Percentiles rank a stretch among this genome's conserved stretches.
Evolutionary conservation across 257 asterid species (phyloP).

Genomic region (Lycium barbarum): DNA sequence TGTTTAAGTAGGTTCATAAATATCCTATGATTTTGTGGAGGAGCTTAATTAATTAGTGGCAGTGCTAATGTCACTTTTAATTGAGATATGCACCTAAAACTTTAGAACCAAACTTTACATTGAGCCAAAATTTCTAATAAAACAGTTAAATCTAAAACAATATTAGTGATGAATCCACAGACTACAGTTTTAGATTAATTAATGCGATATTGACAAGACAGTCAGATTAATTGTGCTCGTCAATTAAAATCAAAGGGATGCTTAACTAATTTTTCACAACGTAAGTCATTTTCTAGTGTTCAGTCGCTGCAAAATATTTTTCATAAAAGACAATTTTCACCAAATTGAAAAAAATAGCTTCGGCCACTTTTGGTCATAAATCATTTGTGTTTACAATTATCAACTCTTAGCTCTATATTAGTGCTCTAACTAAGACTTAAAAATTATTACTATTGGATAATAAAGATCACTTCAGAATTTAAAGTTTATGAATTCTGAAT

Average conservation of each 20-base stretch:
- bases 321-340: neutral
- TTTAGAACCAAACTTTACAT: neutral
- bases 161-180: neutral
- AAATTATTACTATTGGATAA: neutral
- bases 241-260: neutral
- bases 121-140: neutral
- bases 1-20: neutral
- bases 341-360: neutral
- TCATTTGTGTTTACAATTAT: neutral
- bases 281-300: neutral
- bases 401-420: neutral
- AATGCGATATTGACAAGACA: neutral
- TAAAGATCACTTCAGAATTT: neutral
- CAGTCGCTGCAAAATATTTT: neutral
- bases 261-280: neutral
- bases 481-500: neutral
- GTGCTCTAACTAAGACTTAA: neutral
- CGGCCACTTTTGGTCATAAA: neutral
- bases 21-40: conserved; percentile 1
- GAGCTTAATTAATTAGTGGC: neutral
- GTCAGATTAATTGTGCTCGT: conserved; percentile 13
- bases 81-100: neutral
- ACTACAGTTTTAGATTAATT: neutral
- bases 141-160: neutral
- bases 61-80: conserved; percentile 6